These are phyloP conservation scores for Pseudocercospora crystallina DNA, from an alignment of 2,329 filamentous ascomycete genomes.

Conservation along the genomic window DNA sequence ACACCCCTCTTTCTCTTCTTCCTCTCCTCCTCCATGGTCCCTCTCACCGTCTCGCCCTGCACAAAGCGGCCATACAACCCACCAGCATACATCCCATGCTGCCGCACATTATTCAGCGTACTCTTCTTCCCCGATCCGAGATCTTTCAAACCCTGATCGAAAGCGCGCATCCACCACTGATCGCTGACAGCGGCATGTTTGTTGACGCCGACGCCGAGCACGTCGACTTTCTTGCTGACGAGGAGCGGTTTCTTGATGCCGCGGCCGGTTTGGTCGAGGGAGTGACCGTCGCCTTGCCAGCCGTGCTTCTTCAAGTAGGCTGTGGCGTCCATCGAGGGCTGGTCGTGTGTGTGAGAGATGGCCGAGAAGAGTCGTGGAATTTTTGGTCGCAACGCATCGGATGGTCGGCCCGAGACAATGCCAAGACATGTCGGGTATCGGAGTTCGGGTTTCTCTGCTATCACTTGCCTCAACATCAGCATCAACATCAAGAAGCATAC, in stretches of 20 bases:
- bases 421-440: too few relatives aligned
- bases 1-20: conserved; percentile 17
- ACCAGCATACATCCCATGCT: conserved; percentile 50
- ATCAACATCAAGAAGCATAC: too few relatives aligned
- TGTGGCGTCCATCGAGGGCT: conserved; percentile 70
- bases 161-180: conserved; percentile 96
- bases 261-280: conserved; percentile 73
- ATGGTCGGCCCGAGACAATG: too few relatives aligned
- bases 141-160: conserved; percentile 83
- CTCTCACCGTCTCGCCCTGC: conserved; percentile 71
- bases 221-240: conserved; percentile 78
- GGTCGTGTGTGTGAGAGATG: too few relatives aligned
- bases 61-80: conserved; percentile 83
- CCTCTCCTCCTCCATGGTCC: conserved; percentile 56
- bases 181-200: conserved; percentile 64
- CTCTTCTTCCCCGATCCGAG: conserved; percentile 63
- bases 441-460: too few relatives aligned
- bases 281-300: conserved; percentile 86
- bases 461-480: too few relatives aligned
- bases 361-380: too few relatives aligned
- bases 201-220: conserved; percentile 77
- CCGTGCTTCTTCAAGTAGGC: conserved; percentile 81
- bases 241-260: conserved; percentile 83
- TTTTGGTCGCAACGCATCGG: too few relatives aligned
- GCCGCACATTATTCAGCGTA: conserved; percentile 47